These are phyloP conservation scores for Microdochium trichocladiopsis DNA, from an alignment of 2,329 filamentous ascomycete genomes.

Conservation along the genomic window DNA sequence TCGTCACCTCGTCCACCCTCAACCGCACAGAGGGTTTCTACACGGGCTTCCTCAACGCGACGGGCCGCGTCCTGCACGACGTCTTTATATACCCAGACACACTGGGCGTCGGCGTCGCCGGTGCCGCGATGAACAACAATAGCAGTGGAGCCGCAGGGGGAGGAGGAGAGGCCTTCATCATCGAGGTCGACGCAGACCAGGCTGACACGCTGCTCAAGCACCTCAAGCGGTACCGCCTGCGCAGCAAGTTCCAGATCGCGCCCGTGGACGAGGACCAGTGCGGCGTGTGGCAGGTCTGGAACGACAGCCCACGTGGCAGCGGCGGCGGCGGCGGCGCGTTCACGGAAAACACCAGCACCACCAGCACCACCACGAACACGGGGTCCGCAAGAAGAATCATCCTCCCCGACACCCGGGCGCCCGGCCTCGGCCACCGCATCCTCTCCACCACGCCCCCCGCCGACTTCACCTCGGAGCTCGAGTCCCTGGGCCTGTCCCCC, in stretches of 20 bases:
- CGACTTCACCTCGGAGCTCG: conserved; percentile 14
- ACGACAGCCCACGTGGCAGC: conserved; percentile 38
- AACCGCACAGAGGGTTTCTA: conserved; percentile 57
- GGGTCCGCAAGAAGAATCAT: background rate
- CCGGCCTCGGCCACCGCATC: conserved; percentile 47
- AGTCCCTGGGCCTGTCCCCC: conserved; percentile 32
- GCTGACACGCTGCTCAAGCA: conserved; percentile 58
- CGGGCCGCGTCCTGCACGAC: conserved; percentile 79
- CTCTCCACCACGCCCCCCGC: conserved; percentile 24
- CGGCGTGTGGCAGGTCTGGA: conserved; percentile 70
- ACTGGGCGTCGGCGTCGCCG: conserved; percentile 16
- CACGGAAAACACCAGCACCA: conserved; percentile 19
- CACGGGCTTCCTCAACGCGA: conserved; percentile 77
- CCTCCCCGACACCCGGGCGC: conserved; percentile 41
- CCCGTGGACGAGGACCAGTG: conserved; percentile 59
- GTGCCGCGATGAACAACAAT: conserved; percentile 10
- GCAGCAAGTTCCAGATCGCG: conserved; percentile 68
- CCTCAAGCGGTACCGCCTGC: conserved; percentile 78
- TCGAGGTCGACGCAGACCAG: conserved; percentile 74
- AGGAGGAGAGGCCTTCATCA: conserved; percentile 50
- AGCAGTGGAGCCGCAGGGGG: conserved; percentile 7
- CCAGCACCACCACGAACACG: conserved; percentile 6
- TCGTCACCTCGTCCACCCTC: conserved; percentile 66
- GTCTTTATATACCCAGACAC: conserved; percentile 75
- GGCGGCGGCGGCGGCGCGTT: background rate